Conservation (phyloP, 2,329 filamentous ascomycete genomes). For the Fusarium sp. region DNA sequence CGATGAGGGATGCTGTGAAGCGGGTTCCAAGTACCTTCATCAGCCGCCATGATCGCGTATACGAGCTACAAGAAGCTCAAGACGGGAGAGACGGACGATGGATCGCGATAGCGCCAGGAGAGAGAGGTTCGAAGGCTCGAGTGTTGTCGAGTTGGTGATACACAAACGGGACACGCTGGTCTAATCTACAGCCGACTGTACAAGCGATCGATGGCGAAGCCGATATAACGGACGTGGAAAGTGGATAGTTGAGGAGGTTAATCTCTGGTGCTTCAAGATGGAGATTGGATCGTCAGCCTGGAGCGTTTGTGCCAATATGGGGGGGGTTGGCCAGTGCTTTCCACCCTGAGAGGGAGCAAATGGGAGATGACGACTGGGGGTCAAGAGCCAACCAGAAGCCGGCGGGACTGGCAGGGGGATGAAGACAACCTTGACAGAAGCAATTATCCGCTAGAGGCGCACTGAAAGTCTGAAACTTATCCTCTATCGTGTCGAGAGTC, state of each 20-base stretch:
- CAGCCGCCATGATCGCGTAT: constrained; percentile 49
- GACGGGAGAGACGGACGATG: constrained; percentile 38
- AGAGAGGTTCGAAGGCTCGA: constrained; percentile 12
- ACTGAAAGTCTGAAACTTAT: constrained; percentile 19
- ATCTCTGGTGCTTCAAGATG: constrained; percentile 37
- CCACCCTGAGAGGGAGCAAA: constrained; percentile 38
- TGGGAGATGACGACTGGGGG: constrained; percentile 28
- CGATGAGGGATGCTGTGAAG: background rate
- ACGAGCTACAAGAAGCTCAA: constrained; percentile 46
- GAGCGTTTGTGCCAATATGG: constrained; percentile 41
- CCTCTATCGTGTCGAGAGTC: constrained; percentile 10
- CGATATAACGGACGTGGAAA: constrained; percentile 21
- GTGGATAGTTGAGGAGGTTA: constrained; percentile 33
- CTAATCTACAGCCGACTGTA: constrained; percentile 12
- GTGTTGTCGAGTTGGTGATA: constrained; percentile 8
- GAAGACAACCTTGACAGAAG: constrained; percentile 32
- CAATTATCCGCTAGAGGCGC: constrained; percentile 37
- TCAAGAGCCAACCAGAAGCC: constrained; percentile 42
- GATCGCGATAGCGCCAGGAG: constrained; percentile 31
- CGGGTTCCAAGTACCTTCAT: constrained; percentile 41
- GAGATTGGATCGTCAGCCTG: constrained; percentile 46
- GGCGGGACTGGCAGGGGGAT: constrained; percentile 26
- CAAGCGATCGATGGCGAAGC: constrained; percentile 21
- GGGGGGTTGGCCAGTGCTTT: constrained; percentile 46
- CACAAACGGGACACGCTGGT: constrained; percentile 1